Evolutionary conservation across 2,329 filamentous ascomycete genomes (phyloP).

Genomic region (Aureobasidium melanogenum): DNA sequence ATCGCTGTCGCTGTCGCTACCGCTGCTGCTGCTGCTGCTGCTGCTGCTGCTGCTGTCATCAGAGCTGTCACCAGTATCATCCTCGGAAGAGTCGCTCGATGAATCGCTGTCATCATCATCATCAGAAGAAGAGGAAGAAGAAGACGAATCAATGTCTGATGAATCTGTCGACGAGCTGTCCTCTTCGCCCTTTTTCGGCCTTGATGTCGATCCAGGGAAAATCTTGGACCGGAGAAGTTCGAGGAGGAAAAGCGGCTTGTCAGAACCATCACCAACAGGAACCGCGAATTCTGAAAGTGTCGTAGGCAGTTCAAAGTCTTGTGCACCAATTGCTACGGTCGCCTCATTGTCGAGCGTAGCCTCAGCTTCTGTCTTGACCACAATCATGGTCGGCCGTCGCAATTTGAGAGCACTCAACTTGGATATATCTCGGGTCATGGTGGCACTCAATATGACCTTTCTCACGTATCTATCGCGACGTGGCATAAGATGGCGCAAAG

Average conservation of each 20-base stretch:
- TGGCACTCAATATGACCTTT: constrained; percentile 84
- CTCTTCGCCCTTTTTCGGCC: not conserved
- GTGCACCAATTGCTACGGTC: constrained; percentile 21
- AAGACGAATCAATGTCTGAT: constrained; percentile 12
- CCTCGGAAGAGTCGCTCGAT: constrained; percentile 13
- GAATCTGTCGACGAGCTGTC: not conserved
- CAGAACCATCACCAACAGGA: constrained; percentile 41
- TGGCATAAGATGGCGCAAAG: constrained; percentile 15
- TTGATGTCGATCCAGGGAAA: constrained; percentile 9
- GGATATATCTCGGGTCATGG: constrained; percentile 79
- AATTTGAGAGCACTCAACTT: constrained; percentile 68
- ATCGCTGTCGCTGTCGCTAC: not conserved
- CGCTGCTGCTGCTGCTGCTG: too few relatives aligned
- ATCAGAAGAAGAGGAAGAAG: constrained; percentile 25
- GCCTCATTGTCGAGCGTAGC: constrained; percentile 18
- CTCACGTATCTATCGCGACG: constrained; percentile 42
- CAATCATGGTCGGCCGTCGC: constrained; percentile 63
- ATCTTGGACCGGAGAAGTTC: constrained; percentile 57
- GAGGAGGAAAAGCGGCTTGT: constrained; percentile 72
- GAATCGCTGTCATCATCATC: not conserved
- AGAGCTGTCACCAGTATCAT: constrained; percentile 22
- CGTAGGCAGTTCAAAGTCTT: constrained; percentile 48
- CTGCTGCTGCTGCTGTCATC: not conserved
- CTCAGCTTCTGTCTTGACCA: constrained; percentile 48
- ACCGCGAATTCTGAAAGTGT: constrained; percentile 39